Base-by-base conservation (phyloP, 2,329 filamentous ascomycete genomes). In the Penicillium sclerotiorum region DNA sequence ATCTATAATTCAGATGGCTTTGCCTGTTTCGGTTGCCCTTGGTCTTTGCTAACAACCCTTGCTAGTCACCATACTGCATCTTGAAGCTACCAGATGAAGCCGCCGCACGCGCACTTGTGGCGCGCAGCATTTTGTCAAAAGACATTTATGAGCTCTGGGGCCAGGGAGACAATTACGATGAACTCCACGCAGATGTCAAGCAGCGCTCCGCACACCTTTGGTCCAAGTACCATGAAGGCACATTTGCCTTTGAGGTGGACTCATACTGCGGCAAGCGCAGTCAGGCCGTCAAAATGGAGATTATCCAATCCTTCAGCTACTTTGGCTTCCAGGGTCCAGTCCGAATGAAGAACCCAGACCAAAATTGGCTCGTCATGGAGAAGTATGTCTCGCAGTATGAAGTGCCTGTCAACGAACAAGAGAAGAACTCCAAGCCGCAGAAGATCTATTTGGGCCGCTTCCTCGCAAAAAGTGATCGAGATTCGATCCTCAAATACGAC, bases 81-180 rank as follows among this genome's bases (percentile, higher is more conserved):
- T 80, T 96, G 44, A 79, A 78, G 41, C 78, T 96, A 12, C 78
- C 81, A 30, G 84, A 88, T 35, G 77, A 80, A 55, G 77, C 79
- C 18, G 82, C 83, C 18, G 91, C 91, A 6, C 77, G 77, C 42
- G 75, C 75, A 8, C 78, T 97, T 18, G 80, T 95, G 41, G 76
- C 79, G 42, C 87, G 93, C 55, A 90, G 89, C 39, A 88, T 97
- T 58, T 80, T 97, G 42, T 84, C 85, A 20, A 89, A 91, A 72
- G 85, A 83, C 38, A 88, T 97, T 58, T 89, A 94, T 74, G 90
- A 95, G 67, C 82, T 96, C 55, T 97, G 94, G 93, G 93, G 88
- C 15, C 75, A 77, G 28, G 92, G 88, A 12, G 63, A 74, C 9
- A 84, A 79, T 38, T 86, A 95, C 62, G 74, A 83, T 2, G 76